phyloP scores from a whole-genome alignment of 352 stramenopile species.

The Blastocystis sp. region DNA sequence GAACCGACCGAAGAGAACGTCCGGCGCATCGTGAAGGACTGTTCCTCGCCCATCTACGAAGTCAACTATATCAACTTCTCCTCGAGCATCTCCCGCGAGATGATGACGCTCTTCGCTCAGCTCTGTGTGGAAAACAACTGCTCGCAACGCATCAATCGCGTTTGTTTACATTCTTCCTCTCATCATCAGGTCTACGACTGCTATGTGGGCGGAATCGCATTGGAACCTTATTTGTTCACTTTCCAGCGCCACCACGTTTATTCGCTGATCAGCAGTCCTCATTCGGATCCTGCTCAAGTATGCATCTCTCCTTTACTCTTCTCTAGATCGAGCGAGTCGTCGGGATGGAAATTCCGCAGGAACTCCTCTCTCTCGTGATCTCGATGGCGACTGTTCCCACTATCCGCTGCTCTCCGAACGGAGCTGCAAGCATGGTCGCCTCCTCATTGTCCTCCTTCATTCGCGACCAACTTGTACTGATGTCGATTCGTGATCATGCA shows the following conservation, averaged over 20 bases:
- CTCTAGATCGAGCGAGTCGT: constrained; percentile 25
- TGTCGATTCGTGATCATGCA: background rate
- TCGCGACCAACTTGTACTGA: constrained; percentile 26
- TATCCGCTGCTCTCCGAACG: constrained; percentile 83
- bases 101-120: constrained; percentile 55
- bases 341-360: constrained; percentile 63
- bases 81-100: constrained; percentile 28
- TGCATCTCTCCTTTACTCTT: background rate
- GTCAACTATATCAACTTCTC: constrained; percentile 55
- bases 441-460: constrained; percentile 23
- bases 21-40: constrained; percentile 81
- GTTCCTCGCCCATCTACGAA: constrained; percentile 61
- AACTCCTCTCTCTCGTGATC: constrained; percentile 82
- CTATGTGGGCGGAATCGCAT: constrained; percentile 87
- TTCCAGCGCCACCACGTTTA: constrained; percentile 82
- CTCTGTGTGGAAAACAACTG: constrained; percentile 51
- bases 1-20: constrained; percentile 84
- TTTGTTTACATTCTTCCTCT: background rate
- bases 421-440: constrained; percentile 85
- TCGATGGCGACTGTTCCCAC: constrained; percentile 82
- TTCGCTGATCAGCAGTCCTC: constrained; percentile 79
- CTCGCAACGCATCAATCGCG: constrained; percentile 15
- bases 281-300: constrained; percentile 67
- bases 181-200: constrained; percentile 82
- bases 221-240: constrained; percentile 85